These are phyloP conservation scores for Pyropia yezoensis DNA, from an alignment of 23 red algal genomes.

Conservation along the genomic window DNA sequence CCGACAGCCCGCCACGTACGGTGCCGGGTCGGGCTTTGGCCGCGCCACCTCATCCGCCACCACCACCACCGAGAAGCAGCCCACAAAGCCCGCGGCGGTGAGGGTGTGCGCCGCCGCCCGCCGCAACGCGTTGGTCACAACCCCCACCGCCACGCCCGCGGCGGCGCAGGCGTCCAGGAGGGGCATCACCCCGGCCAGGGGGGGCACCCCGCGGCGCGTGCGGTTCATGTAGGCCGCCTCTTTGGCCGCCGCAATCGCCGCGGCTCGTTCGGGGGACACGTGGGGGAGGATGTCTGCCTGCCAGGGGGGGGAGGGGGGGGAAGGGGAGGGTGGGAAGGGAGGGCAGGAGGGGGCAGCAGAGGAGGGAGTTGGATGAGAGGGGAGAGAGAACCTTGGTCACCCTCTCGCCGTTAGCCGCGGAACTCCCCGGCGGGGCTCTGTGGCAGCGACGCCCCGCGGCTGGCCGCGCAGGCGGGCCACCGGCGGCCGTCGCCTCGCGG, in stretches of 20 bases:
- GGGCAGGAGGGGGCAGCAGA: too few relatives aligned
- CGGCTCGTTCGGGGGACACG: conserved; percentile 8
- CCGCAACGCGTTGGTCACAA: conserved; percentile 46
- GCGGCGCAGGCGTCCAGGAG: conserved; percentile 9
- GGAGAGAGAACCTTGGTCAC: too few relatives aligned
- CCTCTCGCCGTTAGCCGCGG: too few relatives aligned
- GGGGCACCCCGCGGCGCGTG: conserved; percentile 16
- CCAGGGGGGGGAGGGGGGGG: too few relatives aligned
- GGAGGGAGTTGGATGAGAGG: too few relatives aligned
- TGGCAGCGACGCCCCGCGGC: too few relatives aligned
- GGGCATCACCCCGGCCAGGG: conserved; percentile 14
- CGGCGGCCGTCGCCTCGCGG: too few relatives aligned
- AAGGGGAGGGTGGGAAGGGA: too few relatives aligned
- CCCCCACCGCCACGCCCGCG: conserved; percentile 5
- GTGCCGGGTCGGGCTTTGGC: conserved; percentile 48
- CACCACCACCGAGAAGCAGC: conserved; percentile 18
- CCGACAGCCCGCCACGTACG: too few relatives aligned
- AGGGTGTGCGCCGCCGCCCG: conserved; percentile 23
- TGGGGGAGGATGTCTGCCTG: conserved; percentile 22
- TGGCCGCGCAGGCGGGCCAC: too few relatives aligned
- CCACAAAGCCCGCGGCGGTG: conserved; percentile 12
- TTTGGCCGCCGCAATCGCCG: conserved; percentile 26
- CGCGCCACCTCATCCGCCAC: conserved; percentile 34
- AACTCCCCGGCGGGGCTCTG: too few relatives aligned
- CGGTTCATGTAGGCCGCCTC: conserved; percentile 33